Evolutionary conservation across 768 basidiomycete species (phyloP).

Genomic region (Xerocomellus dryophilus): DNA sequence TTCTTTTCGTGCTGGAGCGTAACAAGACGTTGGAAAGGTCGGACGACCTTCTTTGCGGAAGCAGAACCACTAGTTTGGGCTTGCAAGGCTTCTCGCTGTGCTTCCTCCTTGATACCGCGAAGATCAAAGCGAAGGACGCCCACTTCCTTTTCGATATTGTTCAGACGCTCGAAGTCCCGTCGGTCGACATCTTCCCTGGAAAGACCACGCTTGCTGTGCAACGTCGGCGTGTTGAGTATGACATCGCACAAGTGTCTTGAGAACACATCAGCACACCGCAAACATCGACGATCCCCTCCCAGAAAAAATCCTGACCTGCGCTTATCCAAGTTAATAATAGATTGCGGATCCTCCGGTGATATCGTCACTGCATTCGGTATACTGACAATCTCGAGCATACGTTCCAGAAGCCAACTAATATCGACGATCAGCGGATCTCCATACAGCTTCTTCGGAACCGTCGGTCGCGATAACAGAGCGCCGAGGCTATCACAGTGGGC

Average conservation of each 20-base stretch:
- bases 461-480: conserved; percentile 53
- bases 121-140: conserved; percentile 60
- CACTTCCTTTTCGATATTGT: conserved; percentile 72
- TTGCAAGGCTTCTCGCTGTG: conserved; percentile 57
- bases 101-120: conserved; percentile 74
- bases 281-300: not conserved
- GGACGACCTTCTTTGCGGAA: conserved; percentile 51
- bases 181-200: conserved; percentile 57
- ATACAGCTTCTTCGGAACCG: conserved; percentile 41
- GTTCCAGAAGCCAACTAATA: conserved; percentile 80
- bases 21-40: conserved; percentile 67
- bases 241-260: conserved; percentile 65
- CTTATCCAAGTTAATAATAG: conserved; percentile 78
- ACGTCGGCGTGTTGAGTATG: conserved; percentile 50
- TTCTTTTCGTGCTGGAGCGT: conserved; percentile 74
- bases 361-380: conserved; percentile 67
- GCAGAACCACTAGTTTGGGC: conserved; percentile 41
- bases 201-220: conserved; percentile 41
- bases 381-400: conserved; percentile 75
- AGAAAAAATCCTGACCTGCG: conserved; percentile 51
- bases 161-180: conserved; percentile 71
- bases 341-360: conserved; percentile 48
- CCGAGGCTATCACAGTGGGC: conserved; percentile 59
- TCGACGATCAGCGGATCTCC: conserved; percentile 63
- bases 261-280: conserved; percentile 13